Conservation (phyloP, 1,284 basidiomycete genomes). For the Heliocybe sulcata region DNA sequence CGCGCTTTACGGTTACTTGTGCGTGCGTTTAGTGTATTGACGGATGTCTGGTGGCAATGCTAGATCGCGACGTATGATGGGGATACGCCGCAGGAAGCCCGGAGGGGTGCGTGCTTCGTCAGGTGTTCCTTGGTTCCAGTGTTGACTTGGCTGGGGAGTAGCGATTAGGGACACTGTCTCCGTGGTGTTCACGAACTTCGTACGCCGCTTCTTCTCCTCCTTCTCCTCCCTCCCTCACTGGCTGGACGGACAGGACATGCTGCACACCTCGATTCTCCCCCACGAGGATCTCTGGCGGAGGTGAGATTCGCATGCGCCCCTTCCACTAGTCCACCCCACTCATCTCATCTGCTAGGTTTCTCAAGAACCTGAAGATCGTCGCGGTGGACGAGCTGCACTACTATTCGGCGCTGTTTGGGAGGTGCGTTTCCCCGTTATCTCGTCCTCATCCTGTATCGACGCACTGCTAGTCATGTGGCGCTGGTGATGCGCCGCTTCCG, state of each 20-base stretch:
- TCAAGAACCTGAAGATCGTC: conserved; percentile 71
- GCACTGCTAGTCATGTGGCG: conserved; percentile 60
- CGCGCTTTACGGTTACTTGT: not conserved
- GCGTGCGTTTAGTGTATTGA: too few relatives aligned
- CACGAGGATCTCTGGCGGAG: conserved; percentile 82
- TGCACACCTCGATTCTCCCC: conserved; percentile 82
- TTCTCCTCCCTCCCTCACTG: not conserved
- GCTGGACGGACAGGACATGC: conserved; percentile 57
- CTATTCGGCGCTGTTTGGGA: conserved; percentile 67
- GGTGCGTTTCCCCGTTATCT: conserved; percentile 30
- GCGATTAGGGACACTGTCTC: conserved; percentile 60
- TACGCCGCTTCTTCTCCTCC: conserved; percentile 27
- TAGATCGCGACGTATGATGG: conserved; percentile 82
- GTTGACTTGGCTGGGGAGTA: conserved; percentile 17
- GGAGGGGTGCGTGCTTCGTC: conserved; percentile 40
- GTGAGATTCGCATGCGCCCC: conserved; percentile 27
- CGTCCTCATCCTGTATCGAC: not conserved
- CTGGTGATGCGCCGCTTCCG: conserved; percentile 72
- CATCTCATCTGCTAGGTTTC: conserved; percentile 40
- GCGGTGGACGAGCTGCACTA: conserved; percentile 86
- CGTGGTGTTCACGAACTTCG: conserved; percentile 75
- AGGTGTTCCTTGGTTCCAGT: not conserved
- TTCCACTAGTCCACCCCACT: not conserved
- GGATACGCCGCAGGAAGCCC: conserved; percentile 69
- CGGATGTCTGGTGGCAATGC: not conserved